Base-by-base conservation (phyloP, 140 eudicot species). In the Ambrosia hybrid region DNA sequence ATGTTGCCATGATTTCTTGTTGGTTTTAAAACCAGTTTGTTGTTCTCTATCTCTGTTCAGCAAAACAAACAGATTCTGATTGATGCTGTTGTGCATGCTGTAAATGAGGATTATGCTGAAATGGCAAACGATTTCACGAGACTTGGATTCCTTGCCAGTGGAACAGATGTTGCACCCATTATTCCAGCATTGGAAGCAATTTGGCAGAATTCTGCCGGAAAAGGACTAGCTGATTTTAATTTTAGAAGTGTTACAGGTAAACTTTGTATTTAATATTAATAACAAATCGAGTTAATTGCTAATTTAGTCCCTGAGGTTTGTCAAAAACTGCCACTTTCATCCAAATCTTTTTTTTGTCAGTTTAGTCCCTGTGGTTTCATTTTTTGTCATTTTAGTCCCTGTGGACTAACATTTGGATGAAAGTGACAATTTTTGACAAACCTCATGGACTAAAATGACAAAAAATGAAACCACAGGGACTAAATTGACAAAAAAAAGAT, bases 81-180 rank as follows among this genome's bases (percentile, higher is more conserved):
- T 41, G 99, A 90, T 84, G 99, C 99, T 58, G 96, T 93, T 76
- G 99, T 93, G 68, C 99, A 93, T 84, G 99, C 99, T 68, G 99
- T 93, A 66, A 93, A 93, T 79, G 99, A 93, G 74, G 99, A 93
- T 77, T 93, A 93, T 68, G 82, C 65, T 59, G 99, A 93, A 86
- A 93, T 93, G 99, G 99, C 99, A 63, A 84, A 93, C 73, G 99
- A 93, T 81, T 93, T 93, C 79, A 93, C 99, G 46, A 85, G 99
- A 82, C 94, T 93, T 61, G 99, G 99, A 66, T 93, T 93, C 53
- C 97, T 93, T 59, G 99, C 97, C 5, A 90, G 80, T 14, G 99
- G 99, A 68, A 93, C 97, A 49, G 97, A 93, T 73, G 97, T 93
- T 67, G 4, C 97, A 37, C 99, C 99, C 43, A 93, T 93, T 17